phyloP scores from a whole-genome alignment of 805 yeast species.

The Spathaspora passalidarum region DNA sequence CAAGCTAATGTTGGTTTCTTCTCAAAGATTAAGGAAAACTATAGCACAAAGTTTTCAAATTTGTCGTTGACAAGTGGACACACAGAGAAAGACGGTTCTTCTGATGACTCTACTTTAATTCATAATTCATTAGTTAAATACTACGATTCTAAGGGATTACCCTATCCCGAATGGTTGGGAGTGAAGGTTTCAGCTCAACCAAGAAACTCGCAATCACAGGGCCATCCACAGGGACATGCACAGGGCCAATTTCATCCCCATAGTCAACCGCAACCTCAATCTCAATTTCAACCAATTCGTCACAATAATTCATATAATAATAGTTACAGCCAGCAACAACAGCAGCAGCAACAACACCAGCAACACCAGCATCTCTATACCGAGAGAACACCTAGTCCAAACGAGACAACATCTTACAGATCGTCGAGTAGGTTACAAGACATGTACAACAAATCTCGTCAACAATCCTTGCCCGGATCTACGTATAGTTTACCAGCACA shows the following conservation, averaged over 20 bases:
- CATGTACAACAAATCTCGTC: constrained; percentile 39
- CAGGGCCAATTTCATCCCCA: constrained; percentile 10
- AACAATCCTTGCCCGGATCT: constrained; percentile 33
- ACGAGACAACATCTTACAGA: constrained; percentile 13
- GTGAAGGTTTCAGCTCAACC: constrained; percentile 11
- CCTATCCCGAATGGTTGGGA: constrained; percentile 47
- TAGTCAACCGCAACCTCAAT: constrained; percentile 4
- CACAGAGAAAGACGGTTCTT: constrained; percentile 37
- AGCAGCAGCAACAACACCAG: constrained; percentile 5
- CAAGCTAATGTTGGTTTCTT: constrained; percentile 17
- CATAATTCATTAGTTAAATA: constrained; percentile 43
- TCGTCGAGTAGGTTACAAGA: constrained; percentile 36
- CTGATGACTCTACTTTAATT: constrained; percentile 38
- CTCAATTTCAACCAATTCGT: constrained; percentile 13
- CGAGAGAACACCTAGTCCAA: neutral
- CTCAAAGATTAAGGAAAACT: constrained; percentile 34
- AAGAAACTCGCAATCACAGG: constrained; percentile 5
- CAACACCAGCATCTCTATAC: constrained; percentile 7
- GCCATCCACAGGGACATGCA: constrained; percentile 8
- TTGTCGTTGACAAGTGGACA: constrained; percentile 26
- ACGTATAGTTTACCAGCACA: constrained; percentile 15
- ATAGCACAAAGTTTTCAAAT: constrained; percentile 35
- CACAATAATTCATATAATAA: constrained; percentile 11
- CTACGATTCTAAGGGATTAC: constrained; percentile 26
- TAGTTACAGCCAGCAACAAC: constrained; percentile 13